These are phyloP conservation scores for Rosa lucieae DNA, from an alignment of 306 rosid genomes.

Conservation along the genomic window DNA sequence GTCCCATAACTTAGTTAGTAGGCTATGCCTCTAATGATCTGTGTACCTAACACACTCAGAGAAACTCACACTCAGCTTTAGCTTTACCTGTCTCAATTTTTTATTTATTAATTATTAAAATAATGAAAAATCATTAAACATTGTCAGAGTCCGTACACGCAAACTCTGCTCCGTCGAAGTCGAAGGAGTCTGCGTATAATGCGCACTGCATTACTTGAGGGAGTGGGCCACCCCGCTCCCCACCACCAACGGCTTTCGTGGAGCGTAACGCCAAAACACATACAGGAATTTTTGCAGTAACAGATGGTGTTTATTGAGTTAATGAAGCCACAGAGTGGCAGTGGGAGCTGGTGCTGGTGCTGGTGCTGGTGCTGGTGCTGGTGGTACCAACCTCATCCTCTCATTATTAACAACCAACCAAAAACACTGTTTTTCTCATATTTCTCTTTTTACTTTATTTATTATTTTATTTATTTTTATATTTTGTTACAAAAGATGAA, in stretches of 20 bases:
- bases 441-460: too few relatives aligned
- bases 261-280: too few relatives aligned
- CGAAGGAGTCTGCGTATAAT: neutral
- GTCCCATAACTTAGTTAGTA: neutral
- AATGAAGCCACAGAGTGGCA: too few relatives aligned
- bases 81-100: neutral
- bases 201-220: neutral
- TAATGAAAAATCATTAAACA: too few relatives aligned
- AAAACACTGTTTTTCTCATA: too few relatives aligned
- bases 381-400: too few relatives aligned
- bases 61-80: neutral
- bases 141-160: neutral
- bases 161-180: neutral
- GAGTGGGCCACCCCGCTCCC: neutral
- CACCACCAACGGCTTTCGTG: neutral
- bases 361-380: too few relatives aligned
- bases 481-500: too few relatives aligned
- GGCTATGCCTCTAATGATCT: neutral
- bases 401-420: neutral
- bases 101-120: neutral
- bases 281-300: too few relatives aligned
- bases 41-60: slow-evolving; percentile 10
- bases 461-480: too few relatives aligned
- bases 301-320: too few relatives aligned
- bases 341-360: too few relatives aligned